These are phyloP conservation scores for Penicillium nucicola DNA, from an alignment of 495 filamentous ascomycete species.

Conservation along the genomic window DNA sequence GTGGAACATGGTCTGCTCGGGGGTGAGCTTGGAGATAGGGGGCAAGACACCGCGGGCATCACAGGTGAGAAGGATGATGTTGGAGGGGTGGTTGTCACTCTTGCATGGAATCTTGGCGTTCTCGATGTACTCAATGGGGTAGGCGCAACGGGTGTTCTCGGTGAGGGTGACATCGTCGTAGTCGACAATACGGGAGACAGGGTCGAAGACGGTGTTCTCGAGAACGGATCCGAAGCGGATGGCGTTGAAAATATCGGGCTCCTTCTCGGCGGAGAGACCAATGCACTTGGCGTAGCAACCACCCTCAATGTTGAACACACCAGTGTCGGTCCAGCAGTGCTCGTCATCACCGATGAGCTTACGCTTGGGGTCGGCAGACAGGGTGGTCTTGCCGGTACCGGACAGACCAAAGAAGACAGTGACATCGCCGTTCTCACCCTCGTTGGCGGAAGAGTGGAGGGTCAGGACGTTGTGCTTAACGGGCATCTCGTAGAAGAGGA, in stretches of 20 bases:
- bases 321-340: constrained; percentile 97
- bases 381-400: constrained; percentile 96
- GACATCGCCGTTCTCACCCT: constrained; percentile 84
- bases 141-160: constrained; percentile 97
- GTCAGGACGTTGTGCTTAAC: constrained; percentile 99
- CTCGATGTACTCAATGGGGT: constrained; percentile 97
- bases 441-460: constrained; percentile 91
- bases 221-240: constrained; percentile 96
- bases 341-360: constrained; percentile 97
- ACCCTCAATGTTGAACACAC: constrained; percentile 99
- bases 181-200: constrained; percentile 81
- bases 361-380: constrained; percentile 96
- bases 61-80: constrained; percentile 98
- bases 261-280: constrained; percentile 96
- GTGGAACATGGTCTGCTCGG: constrained; percentile 99
- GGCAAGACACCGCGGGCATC: constrained; percentile 96
- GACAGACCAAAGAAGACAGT: constrained; percentile 99
- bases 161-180: constrained; percentile 94
- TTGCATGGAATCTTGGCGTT: constrained; percentile 98
- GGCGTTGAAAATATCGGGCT: constrained; percentile 96
- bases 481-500: constrained; percentile 99
- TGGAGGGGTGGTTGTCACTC: constrained; percentile 80
- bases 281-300: constrained; percentile 99
- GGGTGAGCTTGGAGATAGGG: constrained; percentile 94
- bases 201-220: constrained; percentile 98